A percentile compares a stretch with the other conserved stretches of the same genome.
Evolutionary conservation across 176 grass and related monocot genomes (phyloP).

Genomic region (Canna indica): DNA sequence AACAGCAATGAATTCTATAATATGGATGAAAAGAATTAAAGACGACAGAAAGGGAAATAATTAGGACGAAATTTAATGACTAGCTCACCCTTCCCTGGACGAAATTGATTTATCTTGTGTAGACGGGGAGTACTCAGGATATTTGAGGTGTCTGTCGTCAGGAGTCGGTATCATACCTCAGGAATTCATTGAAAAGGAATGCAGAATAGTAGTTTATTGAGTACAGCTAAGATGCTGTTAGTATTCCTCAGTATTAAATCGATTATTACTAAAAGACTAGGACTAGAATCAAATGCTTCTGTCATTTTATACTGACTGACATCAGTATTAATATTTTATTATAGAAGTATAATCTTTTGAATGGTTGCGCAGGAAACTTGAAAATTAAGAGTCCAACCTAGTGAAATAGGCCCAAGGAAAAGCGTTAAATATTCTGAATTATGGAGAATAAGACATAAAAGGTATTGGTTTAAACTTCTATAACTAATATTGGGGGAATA

Average conservation of each 20-base stretch:
- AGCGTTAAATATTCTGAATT: background rate
- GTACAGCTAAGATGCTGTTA: slow-evolving; percentile 1
- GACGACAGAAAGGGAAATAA: background rate
- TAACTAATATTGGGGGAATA: background rate
- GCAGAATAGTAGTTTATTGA: slow-evolving; percentile 6
- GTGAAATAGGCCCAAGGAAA: background rate
- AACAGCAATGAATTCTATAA: background rate
- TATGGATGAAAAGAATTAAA: background rate
- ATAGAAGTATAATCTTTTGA: background rate
- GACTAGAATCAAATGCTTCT: background rate
- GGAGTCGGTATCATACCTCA: background rate
- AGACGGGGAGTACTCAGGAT: too few relatives aligned
- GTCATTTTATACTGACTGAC: background rate
- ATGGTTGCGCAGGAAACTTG: background rate
- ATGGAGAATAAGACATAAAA: background rate
- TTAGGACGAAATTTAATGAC: background rate
- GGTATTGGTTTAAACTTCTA: background rate
- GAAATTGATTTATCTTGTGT: too few relatives aligned
- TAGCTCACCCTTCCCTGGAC: background rate
- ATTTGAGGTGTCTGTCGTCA: background rate
- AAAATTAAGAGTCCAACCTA: background rate
- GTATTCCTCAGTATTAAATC: too few relatives aligned
- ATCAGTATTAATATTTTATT: background rate
- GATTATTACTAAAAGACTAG: background rate
- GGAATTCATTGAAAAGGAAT: background rate